Conservation (phyloP, 352 stramenopile species). For the Globisporangium recalcitrans region DNA sequence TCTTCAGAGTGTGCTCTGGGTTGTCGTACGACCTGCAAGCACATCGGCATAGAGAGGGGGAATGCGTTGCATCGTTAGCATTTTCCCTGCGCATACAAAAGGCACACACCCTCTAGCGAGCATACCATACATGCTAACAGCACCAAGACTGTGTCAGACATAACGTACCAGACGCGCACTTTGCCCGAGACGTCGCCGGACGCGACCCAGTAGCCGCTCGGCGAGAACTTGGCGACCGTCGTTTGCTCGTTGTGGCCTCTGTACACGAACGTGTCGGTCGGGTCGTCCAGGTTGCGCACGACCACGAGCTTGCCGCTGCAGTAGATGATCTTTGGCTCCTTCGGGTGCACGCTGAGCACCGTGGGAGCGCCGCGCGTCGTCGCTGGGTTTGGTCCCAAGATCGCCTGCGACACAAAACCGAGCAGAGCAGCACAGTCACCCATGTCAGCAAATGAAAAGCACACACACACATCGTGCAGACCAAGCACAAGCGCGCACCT, state of each 20-base stretch:
- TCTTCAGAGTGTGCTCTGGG: slow-evolving; percentile 94
- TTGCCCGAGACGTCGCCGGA: slow-evolving; percentile 88
- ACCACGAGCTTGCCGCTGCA: slow-evolving; percentile 89
- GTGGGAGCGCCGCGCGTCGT: slow-evolving; percentile 67
- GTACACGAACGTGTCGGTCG: slow-evolving; percentile 91
- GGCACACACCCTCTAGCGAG: not conserved
- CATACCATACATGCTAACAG: not conserved
- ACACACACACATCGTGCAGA: too few species aligned
- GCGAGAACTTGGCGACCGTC: slow-evolving; percentile 92
- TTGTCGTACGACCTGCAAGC: slow-evolving; percentile 89
- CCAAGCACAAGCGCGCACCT: slow-evolving; percentile 18
- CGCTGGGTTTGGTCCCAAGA: slow-evolving; percentile 58
- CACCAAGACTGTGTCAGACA: too few species aligned
- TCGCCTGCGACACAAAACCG: slow-evolving; percentile 26
- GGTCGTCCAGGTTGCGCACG: slow-evolving; percentile 83
- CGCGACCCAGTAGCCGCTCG: slow-evolving; percentile 93
- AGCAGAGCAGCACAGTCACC: not conserved
- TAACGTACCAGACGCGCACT: slow-evolving; percentile 89
- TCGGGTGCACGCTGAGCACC: slow-evolving; percentile 75
- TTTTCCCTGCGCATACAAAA: not conserved
- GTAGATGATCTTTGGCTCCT: slow-evolving; percentile 90
- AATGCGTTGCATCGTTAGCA: not conserved
- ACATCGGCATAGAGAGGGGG: not conserved
- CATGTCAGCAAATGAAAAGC: not conserved
- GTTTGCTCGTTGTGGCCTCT: slow-evolving; percentile 91